Conservation (phyloP, 495 filamentous ascomycete species). For the Aspergillus ellipticus region DNA sequence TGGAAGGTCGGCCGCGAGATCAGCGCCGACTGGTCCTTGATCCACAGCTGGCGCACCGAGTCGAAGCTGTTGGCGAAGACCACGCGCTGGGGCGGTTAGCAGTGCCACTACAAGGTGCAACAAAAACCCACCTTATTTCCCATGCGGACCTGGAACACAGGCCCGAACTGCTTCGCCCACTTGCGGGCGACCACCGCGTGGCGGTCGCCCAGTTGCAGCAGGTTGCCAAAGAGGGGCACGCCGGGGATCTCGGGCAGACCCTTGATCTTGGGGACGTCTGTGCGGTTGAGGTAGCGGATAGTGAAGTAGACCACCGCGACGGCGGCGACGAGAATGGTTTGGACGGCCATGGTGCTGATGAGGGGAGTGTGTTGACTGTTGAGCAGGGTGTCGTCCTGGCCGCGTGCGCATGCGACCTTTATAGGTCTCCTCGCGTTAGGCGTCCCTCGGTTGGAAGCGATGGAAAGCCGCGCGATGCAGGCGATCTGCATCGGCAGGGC, state of each 20-base stretch:
- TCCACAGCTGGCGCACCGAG: constrained; percentile 64
- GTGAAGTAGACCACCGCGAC: constrained; percentile 47
- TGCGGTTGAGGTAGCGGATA: constrained; percentile 52
- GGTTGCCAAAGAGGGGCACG: constrained; percentile 60
- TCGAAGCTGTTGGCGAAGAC: constrained; percentile 69
- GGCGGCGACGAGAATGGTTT: constrained; percentile 41
- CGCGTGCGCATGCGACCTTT: background rate
- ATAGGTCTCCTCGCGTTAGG: background rate
- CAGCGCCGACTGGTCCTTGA: constrained; percentile 66
- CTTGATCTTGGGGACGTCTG: constrained; percentile 61
- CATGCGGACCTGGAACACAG: constrained; percentile 65
- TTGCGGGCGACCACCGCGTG: constrained; percentile 51
- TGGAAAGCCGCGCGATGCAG: too few species aligned
- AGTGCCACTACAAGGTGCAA: background rate
- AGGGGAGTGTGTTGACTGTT: background rate
- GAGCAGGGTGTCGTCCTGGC: background rate
- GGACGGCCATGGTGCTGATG: constrained; percentile 42
- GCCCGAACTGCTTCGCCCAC: constrained; percentile 60
- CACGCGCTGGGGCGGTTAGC: constrained; percentile 43
- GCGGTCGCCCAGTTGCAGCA: constrained; percentile 54
- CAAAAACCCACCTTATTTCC: constrained; percentile 53
- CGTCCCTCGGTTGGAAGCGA: background rate
- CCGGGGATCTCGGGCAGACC: constrained; percentile 61
- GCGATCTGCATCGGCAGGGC: too few species aligned
- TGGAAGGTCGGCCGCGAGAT: constrained; percentile 68